These are phyloP conservation scores for Rhodomyrtus tomentosa DNA, from an alignment of 345 rosid species.

Conservation along the genomic window DNA sequence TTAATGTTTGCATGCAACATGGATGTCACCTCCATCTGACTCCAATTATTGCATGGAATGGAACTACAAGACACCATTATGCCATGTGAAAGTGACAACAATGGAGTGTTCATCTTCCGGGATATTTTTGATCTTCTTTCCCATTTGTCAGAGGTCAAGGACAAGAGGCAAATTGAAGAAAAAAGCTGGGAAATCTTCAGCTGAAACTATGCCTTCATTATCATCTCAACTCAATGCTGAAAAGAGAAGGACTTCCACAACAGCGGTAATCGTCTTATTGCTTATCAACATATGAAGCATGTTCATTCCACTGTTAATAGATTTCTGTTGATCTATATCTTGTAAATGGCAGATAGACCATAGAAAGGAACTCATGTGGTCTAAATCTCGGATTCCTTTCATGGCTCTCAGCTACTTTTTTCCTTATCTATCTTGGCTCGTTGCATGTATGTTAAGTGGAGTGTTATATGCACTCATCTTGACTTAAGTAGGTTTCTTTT, in stretches of 20 bases:
- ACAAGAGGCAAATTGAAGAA: slow-evolving; percentile 38
- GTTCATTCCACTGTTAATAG: background rate
- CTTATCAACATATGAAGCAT: background rate
- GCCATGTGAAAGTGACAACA: background rate
- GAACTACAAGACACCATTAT: background rate
- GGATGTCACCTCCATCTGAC: background rate
- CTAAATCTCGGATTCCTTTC: background rate
- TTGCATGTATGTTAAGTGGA: background rate
- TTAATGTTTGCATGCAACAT: background rate
- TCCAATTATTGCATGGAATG: background rate
- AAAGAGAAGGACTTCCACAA: slow-evolving; percentile 39
- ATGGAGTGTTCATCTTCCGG: background rate
- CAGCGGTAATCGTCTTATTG: slow-evolving; percentile 22
- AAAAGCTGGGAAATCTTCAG: slow-evolving; percentile 28
- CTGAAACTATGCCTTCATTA: slow-evolving; percentile 28
- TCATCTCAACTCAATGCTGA: slow-evolving; percentile 47
- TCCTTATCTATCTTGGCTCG: background rate
- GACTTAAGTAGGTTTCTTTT: background rate
- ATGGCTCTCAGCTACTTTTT: background rate
- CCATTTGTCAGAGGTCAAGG: slow-evolving; percentile 2
- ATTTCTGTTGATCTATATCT: background rate
- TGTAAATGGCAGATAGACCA: background rate
- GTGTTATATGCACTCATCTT: background rate
- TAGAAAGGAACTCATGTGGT: background rate
- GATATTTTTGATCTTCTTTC: background rate